phyloP scores from a whole-genome alignment of 2,329 filamentous ascomycete genomes.

The Nakataea oryzae region DNA sequence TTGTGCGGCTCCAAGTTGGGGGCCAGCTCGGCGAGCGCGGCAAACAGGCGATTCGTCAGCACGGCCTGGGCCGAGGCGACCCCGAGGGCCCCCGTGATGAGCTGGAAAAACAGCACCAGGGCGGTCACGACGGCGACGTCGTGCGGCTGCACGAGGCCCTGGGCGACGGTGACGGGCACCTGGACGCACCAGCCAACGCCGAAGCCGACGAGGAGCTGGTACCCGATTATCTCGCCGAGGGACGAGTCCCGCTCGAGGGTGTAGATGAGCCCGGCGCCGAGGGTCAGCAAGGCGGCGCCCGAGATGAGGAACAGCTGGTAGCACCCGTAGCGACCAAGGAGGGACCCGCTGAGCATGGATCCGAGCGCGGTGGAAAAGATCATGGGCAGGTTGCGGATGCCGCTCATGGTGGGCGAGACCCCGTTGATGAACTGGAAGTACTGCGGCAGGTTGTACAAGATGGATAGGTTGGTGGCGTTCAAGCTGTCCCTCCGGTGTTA shows the following conservation, averaged over 20 bases:
- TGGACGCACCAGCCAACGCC: constrained; percentile 34
- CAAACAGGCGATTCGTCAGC: constrained; percentile 21
- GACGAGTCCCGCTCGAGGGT: constrained; percentile 22
- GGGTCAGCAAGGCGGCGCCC: constrained; percentile 22
- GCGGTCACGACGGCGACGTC: constrained; percentile 29
- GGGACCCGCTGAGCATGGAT: constrained; percentile 20
- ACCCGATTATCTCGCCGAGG: constrained; percentile 31
- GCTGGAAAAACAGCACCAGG: constrained; percentile 18
- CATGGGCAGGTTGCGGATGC: constrained; percentile 28
- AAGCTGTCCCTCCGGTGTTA: not conserved
- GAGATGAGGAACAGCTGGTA: constrained; percentile 24
- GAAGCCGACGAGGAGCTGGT: constrained; percentile 34
- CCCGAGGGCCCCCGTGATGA: constrained; percentile 26
- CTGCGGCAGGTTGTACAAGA: constrained; percentile 29
- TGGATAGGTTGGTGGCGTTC: not conserved
- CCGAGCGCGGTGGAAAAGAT: constrained; percentile 25
- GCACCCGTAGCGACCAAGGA: constrained; percentile 19
- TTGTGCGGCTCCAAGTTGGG: constrained; percentile 15
- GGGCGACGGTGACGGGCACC: constrained; percentile 28
- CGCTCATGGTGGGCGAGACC: constrained; percentile 22
- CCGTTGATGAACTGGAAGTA: constrained; percentile 40
- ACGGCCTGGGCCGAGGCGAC: constrained; percentile 24
- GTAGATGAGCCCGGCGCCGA: constrained; percentile 26
- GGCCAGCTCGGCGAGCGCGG: constrained; percentile 10
- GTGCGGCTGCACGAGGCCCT: constrained; percentile 16